A percentile compares a stretch with the other conserved stretches of the same genome.
Evolutionary conservation across 2,329 filamentous ascomycete species (phyloP).

Genomic region (Penicillium sp.): DNA sequence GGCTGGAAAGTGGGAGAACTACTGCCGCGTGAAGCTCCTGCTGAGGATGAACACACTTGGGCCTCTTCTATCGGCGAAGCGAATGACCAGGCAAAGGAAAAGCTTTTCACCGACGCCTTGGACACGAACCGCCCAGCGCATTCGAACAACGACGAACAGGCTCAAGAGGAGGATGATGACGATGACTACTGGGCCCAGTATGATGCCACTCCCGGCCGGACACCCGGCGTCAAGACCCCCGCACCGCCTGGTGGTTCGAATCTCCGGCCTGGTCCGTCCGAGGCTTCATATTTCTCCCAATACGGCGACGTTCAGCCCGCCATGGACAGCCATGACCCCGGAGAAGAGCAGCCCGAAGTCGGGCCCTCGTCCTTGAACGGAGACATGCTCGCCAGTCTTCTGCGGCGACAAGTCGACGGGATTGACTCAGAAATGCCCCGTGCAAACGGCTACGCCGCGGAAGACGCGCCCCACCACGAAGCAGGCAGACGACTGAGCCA

Average conservation of each 20-base stretch:
- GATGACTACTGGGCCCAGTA: constrained; percentile 66
- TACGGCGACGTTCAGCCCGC: constrained; percentile 65
- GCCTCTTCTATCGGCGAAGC: constrained; percentile 55
- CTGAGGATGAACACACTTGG: constrained; percentile 54
- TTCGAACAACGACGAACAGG: constrained; percentile 20
- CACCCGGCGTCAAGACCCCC: constrained; percentile 45
- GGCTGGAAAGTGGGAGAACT: constrained; percentile 62
- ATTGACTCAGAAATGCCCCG: constrained; percentile 20
- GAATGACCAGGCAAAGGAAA: constrained; percentile 46
- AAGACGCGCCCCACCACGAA: constrained; percentile 20
- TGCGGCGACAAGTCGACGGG: constrained; percentile 40
- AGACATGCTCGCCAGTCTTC: constrained; percentile 45
- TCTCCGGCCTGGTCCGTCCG: constrained; percentile 41
- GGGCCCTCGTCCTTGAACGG: constrained; percentile 56
- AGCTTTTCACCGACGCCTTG: constrained; percentile 37
- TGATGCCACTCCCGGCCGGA: constrained; percentile 55
- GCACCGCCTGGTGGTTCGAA: constrained; percentile 26
- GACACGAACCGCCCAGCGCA: constrained; percentile 28
- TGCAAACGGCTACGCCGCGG: constrained; percentile 22
- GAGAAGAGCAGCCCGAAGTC: constrained; percentile 50
- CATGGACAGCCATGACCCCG: constrained; percentile 62
- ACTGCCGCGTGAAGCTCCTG: constrained; percentile 48
- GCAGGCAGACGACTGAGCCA: constrained; percentile 37
- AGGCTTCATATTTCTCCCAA: constrained; percentile 60
- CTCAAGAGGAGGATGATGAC: constrained; percentile 53